Conservation (phyloP, 139 green algal genomes). For the Deuterostichococcus epilithicus region DNA sequence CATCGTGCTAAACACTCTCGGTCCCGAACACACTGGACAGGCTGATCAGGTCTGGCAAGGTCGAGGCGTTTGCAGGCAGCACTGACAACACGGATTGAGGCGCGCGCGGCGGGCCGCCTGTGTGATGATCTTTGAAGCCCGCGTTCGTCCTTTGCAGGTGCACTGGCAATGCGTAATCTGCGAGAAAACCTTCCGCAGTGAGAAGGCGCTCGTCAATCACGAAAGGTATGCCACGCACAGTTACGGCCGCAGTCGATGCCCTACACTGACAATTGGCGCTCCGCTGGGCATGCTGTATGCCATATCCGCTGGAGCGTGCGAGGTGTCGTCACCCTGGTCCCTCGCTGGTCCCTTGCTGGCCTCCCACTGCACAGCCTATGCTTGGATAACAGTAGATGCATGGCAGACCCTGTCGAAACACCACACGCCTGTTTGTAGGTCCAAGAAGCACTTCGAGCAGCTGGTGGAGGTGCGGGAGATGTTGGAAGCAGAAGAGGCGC, state of each 20-base stretch:
- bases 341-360: not conserved
- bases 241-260: too few species aligned
- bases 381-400: too few species aligned
- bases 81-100: too few species aligned
- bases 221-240: conserved; percentile 41
- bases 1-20: too few species aligned
- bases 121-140: too few species aligned
- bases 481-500: conserved; percentile 53
- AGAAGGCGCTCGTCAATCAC: conserved; percentile 80
- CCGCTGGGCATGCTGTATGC: not conserved
- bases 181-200: conserved; percentile 87
- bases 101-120: too few species aligned
- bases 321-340: not conserved
- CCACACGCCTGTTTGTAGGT: conserved; percentile 25
- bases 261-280: not conserved
- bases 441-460: conserved; percentile 72
- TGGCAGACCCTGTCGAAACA: not conserved
- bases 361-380: not conserved
- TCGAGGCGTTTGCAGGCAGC: too few species aligned
- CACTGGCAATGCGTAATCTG: conserved; percentile 79
- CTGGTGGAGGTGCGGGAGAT: conserved; percentile 36
- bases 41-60: too few species aligned
- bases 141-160: too few species aligned
- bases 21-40: too few species aligned
- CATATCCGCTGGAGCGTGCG: not conserved